Evolutionary conservation across 2,329 filamentous ascomycete species (phyloP).

Genomic region (Colletotrichum tanaceti): DNA sequence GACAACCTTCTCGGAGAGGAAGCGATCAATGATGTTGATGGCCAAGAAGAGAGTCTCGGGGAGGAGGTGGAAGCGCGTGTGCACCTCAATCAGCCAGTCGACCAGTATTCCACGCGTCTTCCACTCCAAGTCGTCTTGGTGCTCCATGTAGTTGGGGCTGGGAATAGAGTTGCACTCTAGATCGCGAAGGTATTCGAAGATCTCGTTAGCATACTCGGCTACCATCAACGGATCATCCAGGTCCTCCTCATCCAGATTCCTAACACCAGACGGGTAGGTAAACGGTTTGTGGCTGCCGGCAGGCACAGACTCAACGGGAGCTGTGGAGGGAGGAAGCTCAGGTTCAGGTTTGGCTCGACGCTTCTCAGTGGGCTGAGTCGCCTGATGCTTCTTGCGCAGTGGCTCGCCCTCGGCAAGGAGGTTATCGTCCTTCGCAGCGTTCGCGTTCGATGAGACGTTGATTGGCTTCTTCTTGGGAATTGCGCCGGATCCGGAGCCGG

Average conservation of each 20-base stretch:
- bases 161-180: conserved; percentile 83
- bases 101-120: conserved; percentile 97
- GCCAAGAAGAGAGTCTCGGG: conserved; percentile 97
- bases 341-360: conserved; percentile 46
- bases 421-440: conserved; percentile 75
- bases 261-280: conserved; percentile 53
- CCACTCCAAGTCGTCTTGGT: conserved; percentile 96
- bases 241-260: conserved; percentile 87
- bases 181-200: conserved; percentile 94
- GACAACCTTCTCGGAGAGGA: conserved; percentile 94
- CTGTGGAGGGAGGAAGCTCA: conserved; percentile 33
- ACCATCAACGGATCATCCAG: conserved; percentile 96
- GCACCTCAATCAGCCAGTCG: conserved; percentile 98
- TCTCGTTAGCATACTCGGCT: conserved; percentile 95
- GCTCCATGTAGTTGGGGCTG: conserved; percentile 94
- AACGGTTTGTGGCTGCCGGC: conserved; percentile 42
- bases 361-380: conserved; percentile 49
- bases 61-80: conserved; percentile 94
- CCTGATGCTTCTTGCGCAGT: conserved; percentile 72
- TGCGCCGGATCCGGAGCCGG: conserved; percentile 77
- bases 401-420: conserved; percentile 73
- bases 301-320: conserved; percentile 37
- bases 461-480: conserved; percentile 63
- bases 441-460: conserved; percentile 77
- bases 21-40: conserved; percentile 98